These are phyloP conservation scores for Phragmites australis DNA, from an alignment of 176 grass and related monocot genomes.

Conservation along the genomic window DNA sequence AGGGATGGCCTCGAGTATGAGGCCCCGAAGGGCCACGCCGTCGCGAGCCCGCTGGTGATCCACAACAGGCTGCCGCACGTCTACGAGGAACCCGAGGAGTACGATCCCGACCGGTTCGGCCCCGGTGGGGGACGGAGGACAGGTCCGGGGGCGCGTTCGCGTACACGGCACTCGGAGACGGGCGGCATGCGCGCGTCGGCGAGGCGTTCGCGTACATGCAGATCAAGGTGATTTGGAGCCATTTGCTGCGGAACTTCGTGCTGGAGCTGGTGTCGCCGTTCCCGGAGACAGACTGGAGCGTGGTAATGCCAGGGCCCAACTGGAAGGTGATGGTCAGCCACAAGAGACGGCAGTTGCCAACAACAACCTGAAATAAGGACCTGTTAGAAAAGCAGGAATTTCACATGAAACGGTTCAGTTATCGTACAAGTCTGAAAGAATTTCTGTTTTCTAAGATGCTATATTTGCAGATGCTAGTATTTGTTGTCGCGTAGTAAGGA, in stretches of 20 bases:
- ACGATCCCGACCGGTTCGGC: slow-evolving; percentile 45
- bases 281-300: slow-evolving; percentile 60
- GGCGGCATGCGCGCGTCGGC: slow-evolving; percentile 60
- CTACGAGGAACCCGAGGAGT: slow-evolving; percentile 47
- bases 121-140: slow-evolving; percentile 29
- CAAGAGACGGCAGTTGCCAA: slow-evolving; percentile 44
- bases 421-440: not conserved
- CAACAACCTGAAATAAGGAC: not conserved
- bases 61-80: slow-evolving; percentile 47
- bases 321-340: slow-evolving; percentile 66
- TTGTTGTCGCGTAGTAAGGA: not conserved
- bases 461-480: not conserved
- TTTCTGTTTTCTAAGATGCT: not conserved
- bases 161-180: slow-evolving; percentile 66
- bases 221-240: slow-evolving; percentile 80
- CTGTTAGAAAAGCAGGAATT: not conserved
- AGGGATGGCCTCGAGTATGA: slow-evolving; percentile 54
- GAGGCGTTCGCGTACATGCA: slow-evolving; percentile 83
- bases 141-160: slow-evolving; percentile 50
- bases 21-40: slow-evolving; percentile 39
- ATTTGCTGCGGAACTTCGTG: slow-evolving; percentile 71
- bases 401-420: not conserved
- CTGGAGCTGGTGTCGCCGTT: slow-evolving; percentile 69
- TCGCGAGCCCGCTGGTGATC: slow-evolving; percentile 45
- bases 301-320: slow-evolving; percentile 66